A percentile compares a stretch with the other conserved stretches of the same genome.
Conservation (phyloP, 305 asterid species). For the Fraxinus paxiana region DNA sequence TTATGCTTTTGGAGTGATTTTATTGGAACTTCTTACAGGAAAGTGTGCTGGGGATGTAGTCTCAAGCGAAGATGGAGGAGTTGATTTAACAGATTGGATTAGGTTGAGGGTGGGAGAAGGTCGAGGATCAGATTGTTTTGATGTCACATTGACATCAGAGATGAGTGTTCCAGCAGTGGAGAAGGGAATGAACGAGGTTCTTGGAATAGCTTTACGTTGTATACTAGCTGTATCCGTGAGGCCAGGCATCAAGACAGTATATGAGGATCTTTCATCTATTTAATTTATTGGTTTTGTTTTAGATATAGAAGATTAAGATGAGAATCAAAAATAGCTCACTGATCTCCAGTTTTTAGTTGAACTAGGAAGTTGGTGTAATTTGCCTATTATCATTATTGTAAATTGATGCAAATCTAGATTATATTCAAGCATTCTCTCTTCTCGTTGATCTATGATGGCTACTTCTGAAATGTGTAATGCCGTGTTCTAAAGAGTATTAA, state of each 20-base stretch:
- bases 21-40: conserved; percentile 80
- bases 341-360: conserved; percentile 48
- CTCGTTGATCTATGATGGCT: neutral
- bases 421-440: conserved; percentile 6
- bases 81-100: conserved; percentile 86
- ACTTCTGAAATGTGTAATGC: neutral
- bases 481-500: neutral
- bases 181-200: conserved; percentile 81
- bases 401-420: conserved; percentile 36
- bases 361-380: conserved; percentile 34
- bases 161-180: conserved; percentile 55
- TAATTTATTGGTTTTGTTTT: conserved; percentile 34
- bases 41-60: conserved; percentile 96
- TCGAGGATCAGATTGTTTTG: conserved; percentile 68
- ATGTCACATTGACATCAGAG: conserved; percentile 48
- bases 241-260: conserved; percentile 88
- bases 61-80: conserved; percentile 86
- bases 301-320: conserved; percentile 28
- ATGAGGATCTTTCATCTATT: conserved; percentile 88
- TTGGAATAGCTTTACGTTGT: conserved; percentile 75
- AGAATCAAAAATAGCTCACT: conserved; percentile 77
- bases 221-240: conserved; percentile 74
- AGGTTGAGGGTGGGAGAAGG: conserved; percentile 82
- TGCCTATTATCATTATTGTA: conserved; percentile 42
- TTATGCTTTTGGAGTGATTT: conserved; percentile 84